These are phyloP conservation scores for Calonectria fujianensis DNA, from an alignment of 2,329 filamentous ascomycete species.

Conservation along the genomic window DNA sequence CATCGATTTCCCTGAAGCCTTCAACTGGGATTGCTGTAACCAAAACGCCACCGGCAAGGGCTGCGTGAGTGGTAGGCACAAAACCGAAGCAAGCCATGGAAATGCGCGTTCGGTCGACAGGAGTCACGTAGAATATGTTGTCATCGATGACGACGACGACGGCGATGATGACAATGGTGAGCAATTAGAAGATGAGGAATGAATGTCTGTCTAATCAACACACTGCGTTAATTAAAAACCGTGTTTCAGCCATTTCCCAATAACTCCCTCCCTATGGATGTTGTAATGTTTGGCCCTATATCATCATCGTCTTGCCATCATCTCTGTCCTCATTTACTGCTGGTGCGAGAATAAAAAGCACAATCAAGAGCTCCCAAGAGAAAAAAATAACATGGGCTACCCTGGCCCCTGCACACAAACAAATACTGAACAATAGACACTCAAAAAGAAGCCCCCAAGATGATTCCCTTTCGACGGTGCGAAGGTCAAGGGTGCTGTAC, in stretches of 20 bases:
- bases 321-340: constrained; percentile 25
- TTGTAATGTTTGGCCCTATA: constrained; percentile 48
- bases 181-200: constrained; percentile 1
- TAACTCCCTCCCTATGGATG: constrained; percentile 53
- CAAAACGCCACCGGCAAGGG: neutral
- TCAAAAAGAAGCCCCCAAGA: constrained; percentile 37
- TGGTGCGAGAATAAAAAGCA: constrained; percentile 38
- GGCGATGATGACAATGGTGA: no score
- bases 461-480: constrained; percentile 32
- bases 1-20: constrained; percentile 27
- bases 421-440: constrained; percentile 49
- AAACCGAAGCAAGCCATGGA: constrained; percentile 1
- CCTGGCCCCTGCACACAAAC: constrained; percentile 48
- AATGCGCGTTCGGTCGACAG: neutral
- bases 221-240: constrained; percentile 28
- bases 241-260: constrained; percentile 43
- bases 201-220: constrained; percentile 28
- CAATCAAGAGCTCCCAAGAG: constrained; percentile 41
- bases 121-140: neutral
- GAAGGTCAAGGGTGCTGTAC: constrained; percentile 44
- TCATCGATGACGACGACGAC: neutral
- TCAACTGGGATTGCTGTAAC: constrained; percentile 18
- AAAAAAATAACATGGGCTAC: constrained; percentile 21
- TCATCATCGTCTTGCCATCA: constrained; percentile 43
- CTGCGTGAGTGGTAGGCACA: constrained; percentile 4